These are phyloP conservation scores for Fistulifera solaris DNA, from an alignment of 108 stramenopile species.

Conservation along the genomic window DNA sequence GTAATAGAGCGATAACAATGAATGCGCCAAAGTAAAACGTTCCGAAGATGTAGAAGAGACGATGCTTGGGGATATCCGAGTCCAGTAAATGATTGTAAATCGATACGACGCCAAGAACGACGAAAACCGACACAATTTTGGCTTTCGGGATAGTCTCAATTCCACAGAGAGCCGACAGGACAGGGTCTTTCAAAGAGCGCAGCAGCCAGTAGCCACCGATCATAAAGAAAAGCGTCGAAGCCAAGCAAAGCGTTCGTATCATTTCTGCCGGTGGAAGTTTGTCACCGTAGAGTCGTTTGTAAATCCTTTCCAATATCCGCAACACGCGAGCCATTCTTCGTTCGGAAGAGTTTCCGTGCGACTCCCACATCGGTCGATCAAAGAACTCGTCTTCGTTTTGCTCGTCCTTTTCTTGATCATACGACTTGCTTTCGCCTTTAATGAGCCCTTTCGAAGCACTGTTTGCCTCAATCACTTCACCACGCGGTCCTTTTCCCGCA, in stretches of 20 bases:
- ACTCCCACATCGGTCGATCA: conserved; percentile 51
- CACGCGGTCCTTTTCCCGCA: conserved; percentile 19
- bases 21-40: conserved; percentile 87
- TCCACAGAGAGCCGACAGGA: conserved; percentile 91
- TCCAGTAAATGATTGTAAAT: conserved; percentile 91
- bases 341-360: conserved; percentile 30
- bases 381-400: conserved; percentile 36
- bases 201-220: conserved; percentile 97
- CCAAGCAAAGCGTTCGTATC: conserved; percentile 78
- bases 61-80: conserved; percentile 77
- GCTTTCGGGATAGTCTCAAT: conserved; percentile 89
- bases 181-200: conserved; percentile 89
- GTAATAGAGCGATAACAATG: conserved; percentile 54
- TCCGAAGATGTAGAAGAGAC: conserved; percentile 94
- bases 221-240: conserved; percentile 94
- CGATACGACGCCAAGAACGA: conserved; percentile 84
- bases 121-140: conserved; percentile 88
- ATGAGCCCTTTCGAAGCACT: conserved; percentile 7
- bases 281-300: conserved; percentile 82
- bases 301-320: conserved; percentile 35
- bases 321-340: conserved; percentile 27
- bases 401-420: conserved; percentile 8
- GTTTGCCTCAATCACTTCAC: conserved; percentile 8
- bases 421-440: conserved; percentile 1
- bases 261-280: conserved; percentile 74